Base-by-base conservation (phyloP, 768 basidiomycete species). In the Sarcomyxa edulis region DNA sequence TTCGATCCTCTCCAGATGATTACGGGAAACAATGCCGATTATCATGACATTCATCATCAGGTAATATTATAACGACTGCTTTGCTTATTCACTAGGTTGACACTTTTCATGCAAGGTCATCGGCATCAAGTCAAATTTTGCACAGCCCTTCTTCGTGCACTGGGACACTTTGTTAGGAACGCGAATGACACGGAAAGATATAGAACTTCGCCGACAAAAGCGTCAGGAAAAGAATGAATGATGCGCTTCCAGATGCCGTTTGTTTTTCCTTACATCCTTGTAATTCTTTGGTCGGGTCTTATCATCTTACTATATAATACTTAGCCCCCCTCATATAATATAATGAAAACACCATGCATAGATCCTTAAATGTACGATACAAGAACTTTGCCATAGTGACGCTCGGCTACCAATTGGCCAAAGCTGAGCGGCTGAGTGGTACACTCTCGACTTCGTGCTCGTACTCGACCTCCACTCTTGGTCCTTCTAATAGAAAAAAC, bases 11-110 rank as follows among this genome's bases (percentile, higher is more conserved):
- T 93, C 19, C 95, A 98, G 59, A 52, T 88, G 52, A 46, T 97
- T 39, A 87, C 81, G 35, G 64, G 71, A 3, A 99, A 99, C 57
- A 96, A 91, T 56, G 86, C 93, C 1, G 90, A 95, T 60, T 99
- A 95, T 60, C 95, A 97, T 58, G 95, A 97, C 59, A 96, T 98
- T 44, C 95, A 98, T 54, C 95, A 97, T 59, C 92, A 94, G 71
- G 87, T 84, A 51, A 62, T 64, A 49, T 16, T 22, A 28, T 6
- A 11, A 25, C 22, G 30, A 10, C 19, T 25, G 21, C 28, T 3
- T 1, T 15, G 25, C 7, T 35, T 18, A 31, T 34, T 20, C 11
- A 16, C 24, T 37, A 29, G 23, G 6, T 35, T 33, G 29, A 37
- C 15, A 40, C 30, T 45, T 35, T 44, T 30, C 24, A 37, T 34